Evolutionary conservation across 139 green algal genomes (phyloP), one percentile per base, ranked within the genome.

Genomic region (Edaphochlamys debaryana): DNA sequence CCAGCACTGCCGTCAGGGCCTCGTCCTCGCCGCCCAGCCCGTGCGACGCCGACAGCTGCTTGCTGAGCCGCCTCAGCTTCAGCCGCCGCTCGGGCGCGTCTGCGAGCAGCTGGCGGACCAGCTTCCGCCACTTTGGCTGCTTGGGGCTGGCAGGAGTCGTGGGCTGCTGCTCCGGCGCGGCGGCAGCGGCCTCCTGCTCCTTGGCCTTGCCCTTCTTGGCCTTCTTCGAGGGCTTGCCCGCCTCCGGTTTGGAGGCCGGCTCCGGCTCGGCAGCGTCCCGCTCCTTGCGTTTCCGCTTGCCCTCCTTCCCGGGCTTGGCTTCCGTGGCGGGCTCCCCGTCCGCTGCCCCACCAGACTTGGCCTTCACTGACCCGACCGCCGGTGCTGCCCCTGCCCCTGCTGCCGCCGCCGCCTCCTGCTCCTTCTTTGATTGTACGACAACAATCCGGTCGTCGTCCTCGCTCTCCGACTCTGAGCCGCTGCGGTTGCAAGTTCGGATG

Each of bases 61-160:
- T 79, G 23, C 74, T 45, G 52, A 91, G 83, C 79, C 89, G 87
- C 69, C 85, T 83, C 9, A 91, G 69, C 30, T 75, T 80, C 56
- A 91, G 67, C 34, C 84, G 84, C 74, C 83, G 68, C 69, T 89
- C 86, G 3, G 87, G 87, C 0, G 87, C 87, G 60, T 80, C 84
- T 22, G 76, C 69, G 11, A 91, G 58, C 13, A 91, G 76, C 54
- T 84, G 79, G 25, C 70, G 32, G 37, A 87, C 84, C 32, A 91
- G 37, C 79, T 87, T 87, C 4, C 63, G 62, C 87, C 87, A 91
- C 29, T 89, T 89, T 2, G 83, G 71, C 27, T 77, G n/a, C 52
- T 76, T 82, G 29, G 5, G 13, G 7, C 4, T 40, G 13, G 8
- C 68, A n/a, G n/a, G n/a, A n/a, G n/a, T n/a, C n/a, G n/a, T n/a